Percentiles rank a stretch among this genome's conserved stretches.
phyloP scores from a whole-genome alignment of 108 stramenopile species.

The Epithemia pelagica region DNA sequence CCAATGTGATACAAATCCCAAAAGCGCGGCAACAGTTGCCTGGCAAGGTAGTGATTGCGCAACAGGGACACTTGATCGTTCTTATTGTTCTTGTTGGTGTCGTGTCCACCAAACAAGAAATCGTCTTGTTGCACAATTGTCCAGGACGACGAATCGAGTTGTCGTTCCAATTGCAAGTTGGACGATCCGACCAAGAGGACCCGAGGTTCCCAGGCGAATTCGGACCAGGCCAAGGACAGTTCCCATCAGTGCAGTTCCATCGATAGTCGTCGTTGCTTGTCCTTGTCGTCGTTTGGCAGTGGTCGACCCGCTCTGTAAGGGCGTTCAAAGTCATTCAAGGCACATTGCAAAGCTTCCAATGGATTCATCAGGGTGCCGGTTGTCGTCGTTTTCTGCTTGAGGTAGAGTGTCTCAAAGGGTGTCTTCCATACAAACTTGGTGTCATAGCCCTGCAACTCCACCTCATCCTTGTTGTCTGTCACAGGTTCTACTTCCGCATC shows the following conservation, averaged over 20 bases:
- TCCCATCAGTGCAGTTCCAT: slow-evolving; percentile 63
- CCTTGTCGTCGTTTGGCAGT: not conserved
- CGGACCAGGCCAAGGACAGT: slow-evolving; percentile 70
- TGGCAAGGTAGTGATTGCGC: slow-evolving; percentile 18
- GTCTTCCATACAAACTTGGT: slow-evolving; percentile 42
- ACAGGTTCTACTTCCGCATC: not conserved
- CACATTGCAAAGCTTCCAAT: slow-evolving; percentile 41
- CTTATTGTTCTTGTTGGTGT: slow-evolving; percentile 5
- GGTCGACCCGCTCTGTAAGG: slow-evolving; percentile 44
- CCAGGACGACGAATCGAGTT: not conserved
- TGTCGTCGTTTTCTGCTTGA: not conserved
- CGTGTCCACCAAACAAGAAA: slow-evolving; percentile 19
- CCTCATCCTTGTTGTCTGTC: not conserved
- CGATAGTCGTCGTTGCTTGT: not conserved
- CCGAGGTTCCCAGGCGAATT: slow-evolving; percentile 59
- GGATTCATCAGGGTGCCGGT: not conserved
- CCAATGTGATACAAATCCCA: slow-evolving; percentile 86
- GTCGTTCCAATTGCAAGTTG: slow-evolving; percentile 16
- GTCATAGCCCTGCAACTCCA: not conserved
- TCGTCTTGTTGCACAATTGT: slow-evolving; percentile 51
- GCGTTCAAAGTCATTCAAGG: slow-evolving; percentile 51
- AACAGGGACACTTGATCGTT: not conserved
- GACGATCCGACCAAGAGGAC: slow-evolving; percentile 58
- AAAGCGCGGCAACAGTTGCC: slow-evolving; percentile 63
- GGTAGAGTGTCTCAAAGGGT: slow-evolving; percentile 21